Percentiles rank a stretch among this genome's conserved stretches.
phyloP scores from a whole-genome alignment of 148 eudicot genomes.

The Limonium bicolor region DNA sequence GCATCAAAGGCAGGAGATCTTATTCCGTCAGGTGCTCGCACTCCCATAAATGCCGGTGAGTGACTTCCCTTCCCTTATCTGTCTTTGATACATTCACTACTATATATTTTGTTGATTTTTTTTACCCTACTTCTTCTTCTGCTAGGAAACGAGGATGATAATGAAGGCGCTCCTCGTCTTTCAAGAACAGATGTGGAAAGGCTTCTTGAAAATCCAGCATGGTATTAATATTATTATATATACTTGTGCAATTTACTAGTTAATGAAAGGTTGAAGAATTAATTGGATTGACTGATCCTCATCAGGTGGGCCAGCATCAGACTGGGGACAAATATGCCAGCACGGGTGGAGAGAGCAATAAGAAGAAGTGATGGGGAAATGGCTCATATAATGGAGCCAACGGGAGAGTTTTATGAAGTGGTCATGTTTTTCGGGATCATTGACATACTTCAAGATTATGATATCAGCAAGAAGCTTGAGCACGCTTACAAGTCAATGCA shows the following conservation, averaged over 20 bases:
- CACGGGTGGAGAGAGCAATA: constrained; percentile 1
- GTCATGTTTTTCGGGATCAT: constrained; percentile 14
- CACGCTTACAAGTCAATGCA: constrained; percentile 7
- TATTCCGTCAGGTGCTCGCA: constrained; percentile 4
- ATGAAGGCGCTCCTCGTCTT: background rate
- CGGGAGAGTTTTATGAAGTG: constrained; percentile 28
- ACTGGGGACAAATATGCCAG: constrained; percentile 3
- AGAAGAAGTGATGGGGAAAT: constrained; percentile 2
- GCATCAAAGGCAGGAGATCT: constrained; percentile 4
- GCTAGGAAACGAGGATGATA: background rate
- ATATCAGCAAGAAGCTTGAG: constrained; percentile 6
- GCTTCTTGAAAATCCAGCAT: too few relatives aligned
- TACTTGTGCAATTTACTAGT: too few relatives aligned
- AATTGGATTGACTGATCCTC: background rate
- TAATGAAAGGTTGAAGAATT: background rate
- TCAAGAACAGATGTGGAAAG: background rate
- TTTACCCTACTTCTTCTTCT: background rate
- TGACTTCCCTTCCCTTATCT: too few relatives aligned
- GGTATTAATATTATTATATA: background rate
- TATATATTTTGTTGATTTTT: background rate
- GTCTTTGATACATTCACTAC: background rate
- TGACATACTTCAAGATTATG: constrained; percentile 5
- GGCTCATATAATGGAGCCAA: constrained; percentile 17
- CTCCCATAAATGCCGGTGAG: background rate
- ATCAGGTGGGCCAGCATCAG: constrained; percentile 6